These are phyloP conservation scores for Rhytidhysteron rufulum DNA, from an alignment of 2,329 filamentous ascomycete genomes.

Conservation along the genomic window DNA sequence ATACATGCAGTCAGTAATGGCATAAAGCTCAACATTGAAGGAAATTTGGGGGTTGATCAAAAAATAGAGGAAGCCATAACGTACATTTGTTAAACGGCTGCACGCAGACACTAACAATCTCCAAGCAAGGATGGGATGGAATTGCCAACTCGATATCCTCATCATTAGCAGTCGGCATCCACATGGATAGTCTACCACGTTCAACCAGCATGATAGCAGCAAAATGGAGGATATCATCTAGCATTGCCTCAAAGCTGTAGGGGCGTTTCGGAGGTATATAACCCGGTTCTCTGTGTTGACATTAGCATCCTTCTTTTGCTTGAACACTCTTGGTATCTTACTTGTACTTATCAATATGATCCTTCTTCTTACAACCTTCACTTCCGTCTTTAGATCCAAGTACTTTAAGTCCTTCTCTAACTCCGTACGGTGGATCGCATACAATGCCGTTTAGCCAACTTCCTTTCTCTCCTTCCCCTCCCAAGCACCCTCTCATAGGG, in stretches of 20 bases:
- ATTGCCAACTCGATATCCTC: constrained; percentile 67
- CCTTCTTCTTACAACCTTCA: constrained; percentile 46
- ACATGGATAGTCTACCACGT: constrained; percentile 79
- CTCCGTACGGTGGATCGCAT: constrained; percentile 94
- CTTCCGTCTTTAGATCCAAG: constrained; percentile 65
- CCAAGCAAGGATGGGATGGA: constrained; percentile 71
- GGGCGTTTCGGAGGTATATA: constrained; percentile 87
- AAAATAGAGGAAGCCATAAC: constrained; percentile 11
- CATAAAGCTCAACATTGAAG: neutral
- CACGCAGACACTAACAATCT: constrained; percentile 71
- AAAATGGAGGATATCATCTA: constrained; percentile 85
- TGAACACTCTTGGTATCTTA: neutral
- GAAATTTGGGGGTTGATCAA: constrained; percentile 4
- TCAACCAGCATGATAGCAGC: constrained; percentile 72
- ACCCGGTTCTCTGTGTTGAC: constrained; percentile 34
- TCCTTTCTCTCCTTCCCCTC: constrained; percentile 17
- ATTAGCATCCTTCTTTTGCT: constrained; percentile 16
- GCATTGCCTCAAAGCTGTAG: constrained; percentile 86
- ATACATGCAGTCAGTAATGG: neutral
- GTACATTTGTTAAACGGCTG: constrained; percentile 88
- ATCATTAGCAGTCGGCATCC: constrained; percentile 81
- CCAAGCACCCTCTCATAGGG: constrained; percentile 51
- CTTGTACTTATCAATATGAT: constrained; percentile 63
- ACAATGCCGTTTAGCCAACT: constrained; percentile 81
- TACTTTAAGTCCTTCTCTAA: constrained; percentile 86